Conservation (phyloP, 2,329 filamentous ascomycete genomes). For the Drechslera avenae region DNA sequence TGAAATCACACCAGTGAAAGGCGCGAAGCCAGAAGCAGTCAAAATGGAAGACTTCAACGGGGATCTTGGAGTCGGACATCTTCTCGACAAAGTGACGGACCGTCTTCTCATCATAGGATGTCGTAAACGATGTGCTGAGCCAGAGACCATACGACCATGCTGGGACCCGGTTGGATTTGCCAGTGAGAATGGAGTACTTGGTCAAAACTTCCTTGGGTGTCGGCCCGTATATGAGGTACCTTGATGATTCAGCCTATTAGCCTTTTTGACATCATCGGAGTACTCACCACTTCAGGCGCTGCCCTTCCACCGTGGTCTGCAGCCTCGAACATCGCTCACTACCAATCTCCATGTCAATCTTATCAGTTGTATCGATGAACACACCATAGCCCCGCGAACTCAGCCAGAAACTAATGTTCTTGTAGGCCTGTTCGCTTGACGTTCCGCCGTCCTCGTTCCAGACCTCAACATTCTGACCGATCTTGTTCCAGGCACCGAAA, state of each 20-base stretch:
- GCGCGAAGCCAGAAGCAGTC: constrained; percentile 80
- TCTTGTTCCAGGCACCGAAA: constrained; percentile 77
- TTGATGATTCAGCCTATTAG: constrained; percentile 7
- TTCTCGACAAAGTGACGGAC: constrained; percentile 71
- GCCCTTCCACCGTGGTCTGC: constrained; percentile 70
- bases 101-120: constrained; percentile 71
- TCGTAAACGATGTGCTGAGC: constrained; percentile 78
- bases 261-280: background rate
- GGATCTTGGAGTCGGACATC: constrained; percentile 68
- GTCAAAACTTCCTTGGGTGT: constrained; percentile 73
- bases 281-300: constrained; percentile 67
- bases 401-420: constrained; percentile 73
- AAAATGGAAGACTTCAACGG: constrained; percentile 75
- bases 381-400: constrained; percentile 76
- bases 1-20: constrained; percentile 77
- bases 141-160: constrained; percentile 78
- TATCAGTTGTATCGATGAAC: constrained; percentile 73
- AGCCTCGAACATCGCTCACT: constrained; percentile 74
- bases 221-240: constrained; percentile 72
- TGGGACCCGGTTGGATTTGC: constrained; percentile 67
- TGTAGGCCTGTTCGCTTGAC: constrained; percentile 72
- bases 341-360: constrained; percentile 73
- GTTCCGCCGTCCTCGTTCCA: constrained; percentile 68
- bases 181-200: constrained; percentile 70
- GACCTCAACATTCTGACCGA: constrained; percentile 72